Conservation (phyloP, 768 basidiomycete species). For the Collybia sp. region DNA sequence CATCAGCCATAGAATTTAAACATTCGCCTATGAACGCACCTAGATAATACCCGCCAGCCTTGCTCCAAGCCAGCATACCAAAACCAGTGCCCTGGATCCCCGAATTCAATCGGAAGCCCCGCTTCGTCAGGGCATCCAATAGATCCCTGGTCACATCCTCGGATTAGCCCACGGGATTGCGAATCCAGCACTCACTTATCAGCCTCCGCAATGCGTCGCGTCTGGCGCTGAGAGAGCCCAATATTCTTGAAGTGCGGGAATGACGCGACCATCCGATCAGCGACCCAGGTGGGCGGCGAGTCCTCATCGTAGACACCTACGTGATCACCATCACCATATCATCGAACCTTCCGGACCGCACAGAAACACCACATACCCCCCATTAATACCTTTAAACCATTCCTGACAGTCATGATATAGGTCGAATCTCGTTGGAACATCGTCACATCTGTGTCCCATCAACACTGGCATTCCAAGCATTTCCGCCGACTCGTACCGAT, state of each 20-base stretch:
- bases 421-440: slow-evolving; percentile 53
- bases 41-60: not conserved
- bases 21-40: not conserved
- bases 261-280: slow-evolving; percentile 44
- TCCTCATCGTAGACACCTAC: slow-evolving; percentile 40
- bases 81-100: not conserved
- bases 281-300: slow-evolving; percentile 42
- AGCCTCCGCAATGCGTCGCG: slow-evolving; percentile 40
- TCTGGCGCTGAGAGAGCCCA: slow-evolving; percentile 24
- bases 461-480: not conserved
- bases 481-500: slow-evolving; percentile 18
- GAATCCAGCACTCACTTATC: slow-evolving; percentile 40
- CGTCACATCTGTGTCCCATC: slow-evolving; percentile 38
- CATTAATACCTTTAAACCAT: slow-evolving; percentile 15
- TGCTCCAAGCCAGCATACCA: not conserved
- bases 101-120: not conserved
- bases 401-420: slow-evolving; percentile 14
- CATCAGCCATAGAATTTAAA: not conserved
- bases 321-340: not conserved
- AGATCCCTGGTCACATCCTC: not conserved
- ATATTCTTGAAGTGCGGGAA: slow-evolving; percentile 33
- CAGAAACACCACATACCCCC: slow-evolving; percentile 12
- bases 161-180: not conserved
- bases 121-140: not conserved
- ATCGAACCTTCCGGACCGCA: not conserved